These are phyloP conservation scores for Hypoxylon trugodes DNA, from an alignment of 495 filamentous ascomycete genomes.

Conservation along the genomic window DNA sequence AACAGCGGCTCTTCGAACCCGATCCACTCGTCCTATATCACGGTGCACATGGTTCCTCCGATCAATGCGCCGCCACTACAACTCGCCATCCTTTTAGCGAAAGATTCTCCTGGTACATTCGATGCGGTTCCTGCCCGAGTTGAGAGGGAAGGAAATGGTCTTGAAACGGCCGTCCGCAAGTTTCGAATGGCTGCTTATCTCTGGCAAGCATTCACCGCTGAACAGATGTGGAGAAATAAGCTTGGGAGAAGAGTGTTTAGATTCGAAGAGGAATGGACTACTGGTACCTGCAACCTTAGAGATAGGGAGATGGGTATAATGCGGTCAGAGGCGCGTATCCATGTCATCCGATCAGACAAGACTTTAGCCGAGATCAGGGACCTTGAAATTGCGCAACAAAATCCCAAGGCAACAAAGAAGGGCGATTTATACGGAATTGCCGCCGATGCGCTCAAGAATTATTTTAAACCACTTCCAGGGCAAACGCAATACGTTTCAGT, in stretches of 20 bases:
- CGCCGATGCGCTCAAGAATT: conserved; percentile 72
- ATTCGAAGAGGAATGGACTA: conserved; percentile 93
- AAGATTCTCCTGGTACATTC: conserved; percentile 86
- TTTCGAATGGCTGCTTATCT: conserved; percentile 91
- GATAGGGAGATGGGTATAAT: conserved; percentile 73
- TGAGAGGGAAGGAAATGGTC: conserved; percentile 78
- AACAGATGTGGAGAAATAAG: conserved; percentile 90
- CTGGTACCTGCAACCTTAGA: conserved; percentile 74
- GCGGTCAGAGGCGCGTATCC: conserved; percentile 89
- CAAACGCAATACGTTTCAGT: conserved; percentile 89
- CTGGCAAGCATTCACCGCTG: conserved; percentile 94
- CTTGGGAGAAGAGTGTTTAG: conserved; percentile 85
- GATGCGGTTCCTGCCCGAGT: conserved; percentile 79
- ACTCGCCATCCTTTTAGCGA: conserved; percentile 82
- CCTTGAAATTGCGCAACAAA: conserved; percentile 82
- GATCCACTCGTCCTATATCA: conserved; percentile 79
- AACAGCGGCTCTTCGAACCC: conserved; percentile 72
- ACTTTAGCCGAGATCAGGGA: conserved; percentile 84
- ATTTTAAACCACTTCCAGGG: conserved; percentile 76
- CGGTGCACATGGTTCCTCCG: conserved; percentile 83
- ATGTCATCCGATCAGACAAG: conserved; percentile 81
- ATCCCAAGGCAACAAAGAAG: conserved; percentile 68
- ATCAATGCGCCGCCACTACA: conserved; percentile 80
- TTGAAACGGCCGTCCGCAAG: conserved; percentile 83
- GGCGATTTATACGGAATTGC: conserved; percentile 80